These are phyloP conservation scores for Phialemoniopsis sp. DNA, from an alignment of 2,329 filamentous ascomycete species.

Conservation along the genomic window DNA sequence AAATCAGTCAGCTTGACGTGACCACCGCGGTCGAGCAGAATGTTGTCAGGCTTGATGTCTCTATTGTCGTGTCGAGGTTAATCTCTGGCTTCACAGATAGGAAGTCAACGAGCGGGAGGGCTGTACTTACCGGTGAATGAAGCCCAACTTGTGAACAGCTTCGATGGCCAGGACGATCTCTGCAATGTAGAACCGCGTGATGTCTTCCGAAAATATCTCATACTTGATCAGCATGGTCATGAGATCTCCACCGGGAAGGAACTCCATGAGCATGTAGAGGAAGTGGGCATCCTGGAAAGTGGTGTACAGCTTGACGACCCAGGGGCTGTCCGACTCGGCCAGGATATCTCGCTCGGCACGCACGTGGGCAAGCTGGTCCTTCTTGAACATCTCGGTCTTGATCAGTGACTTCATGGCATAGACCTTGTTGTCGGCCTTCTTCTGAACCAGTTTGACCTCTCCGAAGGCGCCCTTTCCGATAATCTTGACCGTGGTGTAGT, in stretches of 20 bases:
- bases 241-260: slow-evolving; percentile 92
- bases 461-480: slow-evolving; percentile 99
- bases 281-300: slow-evolving; percentile 97
- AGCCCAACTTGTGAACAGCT: slow-evolving; percentile 94
- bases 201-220: slow-evolving; percentile 98
- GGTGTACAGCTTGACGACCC: slow-evolving; percentile 97
- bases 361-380: slow-evolving; percentile 95
- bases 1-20: slow-evolving; percentile 99
- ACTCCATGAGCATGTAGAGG: slow-evolving; percentile 99
- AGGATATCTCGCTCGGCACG: slow-evolving; percentile 96
- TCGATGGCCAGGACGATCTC: slow-evolving; percentile 98
- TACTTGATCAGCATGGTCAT: slow-evolving; percentile 99
- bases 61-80: slow-evolving; percentile 36
- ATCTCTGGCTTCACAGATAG: not conserved
- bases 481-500: slow-evolving; percentile 95
- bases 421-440: slow-evolving; percentile 93
- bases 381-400: slow-evolving; percentile 99
- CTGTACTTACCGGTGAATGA: slow-evolving; percentile 85
- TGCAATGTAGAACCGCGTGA: slow-evolving; percentile 98
- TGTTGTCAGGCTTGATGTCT: slow-evolving; percentile 99
- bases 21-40: slow-evolving; percentile 88
- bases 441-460: slow-evolving; percentile 95
- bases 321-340: slow-evolving; percentile 98
- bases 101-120: not conserved
- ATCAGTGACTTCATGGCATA: slow-evolving; percentile 98